Percentiles rank a stretch among this genome's conserved stretches.
Evolutionary conservation across 345 rosid genomes (phyloP).

Genomic region (Acer yangbiense): DNA sequence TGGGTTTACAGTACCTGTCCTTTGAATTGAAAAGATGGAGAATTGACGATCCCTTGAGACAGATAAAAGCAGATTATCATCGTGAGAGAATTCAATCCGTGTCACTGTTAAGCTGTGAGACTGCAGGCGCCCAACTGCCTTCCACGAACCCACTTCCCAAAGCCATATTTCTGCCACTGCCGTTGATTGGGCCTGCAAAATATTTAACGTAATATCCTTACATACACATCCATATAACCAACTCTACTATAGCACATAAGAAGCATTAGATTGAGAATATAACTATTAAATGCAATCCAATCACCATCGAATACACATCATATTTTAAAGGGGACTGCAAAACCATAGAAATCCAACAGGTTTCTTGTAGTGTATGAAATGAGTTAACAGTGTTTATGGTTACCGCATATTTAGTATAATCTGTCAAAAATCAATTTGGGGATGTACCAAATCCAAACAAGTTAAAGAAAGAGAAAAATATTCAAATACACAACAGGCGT

Average conservation of each 20-base stretch:
- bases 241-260: constrained; percentile 5
- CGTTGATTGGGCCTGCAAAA: constrained; percentile 77
- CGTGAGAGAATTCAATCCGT: constrained; percentile 80
- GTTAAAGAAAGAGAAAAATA: not conserved
- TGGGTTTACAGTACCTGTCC: constrained; percentile 46
- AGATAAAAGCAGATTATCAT: constrained; percentile 73
- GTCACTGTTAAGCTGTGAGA: constrained; percentile 96
- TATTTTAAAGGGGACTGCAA: not conserved
- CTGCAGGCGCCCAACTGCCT: constrained; percentile 77
- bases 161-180: constrained; percentile 89
- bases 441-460: not conserved
- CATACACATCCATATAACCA: not conserved
- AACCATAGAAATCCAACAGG: not conserved
- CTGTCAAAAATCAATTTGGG: not conserved
- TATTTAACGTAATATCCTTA: constrained; percentile 4
- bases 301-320: not conserved
- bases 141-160: constrained; percentile 98
- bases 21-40: constrained; percentile 69
- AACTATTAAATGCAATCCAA: not conserved
- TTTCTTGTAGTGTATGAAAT: not conserved
- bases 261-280: not conserved
- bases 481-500: not conserved
- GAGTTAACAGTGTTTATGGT: not conserved
- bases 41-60: constrained; percentile 97
- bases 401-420: too few species aligned